Base-by-base conservation (phyloP, 2,329 filamentous ascomycete genomes). In the Talaromyces pinophilus region DNA sequence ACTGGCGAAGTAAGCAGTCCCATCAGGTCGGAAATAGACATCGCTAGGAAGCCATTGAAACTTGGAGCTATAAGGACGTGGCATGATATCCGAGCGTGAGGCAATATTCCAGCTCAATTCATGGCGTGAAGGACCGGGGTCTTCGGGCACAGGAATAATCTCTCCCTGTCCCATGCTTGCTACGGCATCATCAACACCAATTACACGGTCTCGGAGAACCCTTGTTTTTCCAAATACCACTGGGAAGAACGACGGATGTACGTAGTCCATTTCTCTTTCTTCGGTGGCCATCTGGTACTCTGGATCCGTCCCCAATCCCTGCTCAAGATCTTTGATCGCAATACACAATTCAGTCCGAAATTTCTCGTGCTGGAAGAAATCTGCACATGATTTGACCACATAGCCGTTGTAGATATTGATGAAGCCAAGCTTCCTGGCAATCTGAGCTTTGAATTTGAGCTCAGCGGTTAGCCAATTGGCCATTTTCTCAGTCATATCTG, bases 221-320 rank as follows among this genome's bases (percentile, higher is more conserved):
- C 72, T 74, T n/a, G 62, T 72, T 40, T 69, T 70, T n/a, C 75
- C 75, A 59, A 75, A 77, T 1, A 75, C 72, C 0, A 90, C 74
- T 0, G 88, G 87, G 69, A 83, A 90, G 6, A 90, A 78, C 0
- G 87, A 90, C 0, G 88, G 87, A 69, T 90, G 84, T 5, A 90
- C 82, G 1, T 90, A 77, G 71, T 91, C 84, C 0, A 88, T 82
- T 1, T 91, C 87, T 67, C 82, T 83, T 0, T 35, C 30, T 30
- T 63, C 65, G 7, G 60, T 59, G 6, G 54, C 65, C 40, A 63
- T 38, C 17, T 46, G 86, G 82, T 84, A 91, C 73, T 90, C 88
- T 68, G 84, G 83, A 40, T 79, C 59, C 0, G 73, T 64, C 6
- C 84, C 82, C 0, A 84, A 82, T 0, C 85, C 79, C 19, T 84